Evolutionary conservation across 2,329 filamentous ascomycete species (phyloP), one percentile per base, ranked within the genome.

Genomic region (Chaetothyriales sp.): DNA sequence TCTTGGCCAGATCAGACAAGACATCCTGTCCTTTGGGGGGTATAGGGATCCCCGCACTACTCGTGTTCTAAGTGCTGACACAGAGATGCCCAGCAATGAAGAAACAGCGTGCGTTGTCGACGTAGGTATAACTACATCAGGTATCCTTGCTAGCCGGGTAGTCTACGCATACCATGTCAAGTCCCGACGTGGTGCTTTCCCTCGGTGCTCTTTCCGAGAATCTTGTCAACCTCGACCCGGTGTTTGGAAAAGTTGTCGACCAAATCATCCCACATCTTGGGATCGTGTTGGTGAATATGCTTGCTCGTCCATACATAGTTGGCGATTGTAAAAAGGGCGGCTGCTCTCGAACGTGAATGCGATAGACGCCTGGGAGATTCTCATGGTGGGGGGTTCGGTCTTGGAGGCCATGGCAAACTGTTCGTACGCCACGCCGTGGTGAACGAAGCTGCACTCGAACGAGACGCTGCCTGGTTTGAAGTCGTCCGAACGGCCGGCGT

Each of bases 191-290:
- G 6, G 22, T 25, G 22, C 22, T 25, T 25, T 25, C 22, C 22
- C 22, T 25, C 22, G 22, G 22, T 25, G 22, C 6, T 25, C 6
- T 25, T 25, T 25, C 22, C 43, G 25, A 60, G 33, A 15, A 56
- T 51, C 18, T 53, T 40, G 40, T 59, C 54, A 5, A 61, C 54
- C 43, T 57, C 52, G 8, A 57, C 57, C 28, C 60, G 18, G 48
- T 61, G 58, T 44, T 60, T 51, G 5, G 60, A 29, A 43, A 61
- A 61, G 18, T 51, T 46, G 0, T 54, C 55, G 29, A 59, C 49
- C 9, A 61, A 50, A 37, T 58, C 54, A 9, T 60, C 53, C 60
- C 60, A 61, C 9, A 56, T 45, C 18, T 47, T 28, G 13, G 49
- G 25, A 48, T 50, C 22, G 9, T 19, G 4, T 8, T 19, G 18